Percentiles rank a stretch among this genome's conserved stretches.
Evolutionary conservation across 352 stramenopile species (phyloP).

Genomic region (Pythium phragmiticola): DNA sequence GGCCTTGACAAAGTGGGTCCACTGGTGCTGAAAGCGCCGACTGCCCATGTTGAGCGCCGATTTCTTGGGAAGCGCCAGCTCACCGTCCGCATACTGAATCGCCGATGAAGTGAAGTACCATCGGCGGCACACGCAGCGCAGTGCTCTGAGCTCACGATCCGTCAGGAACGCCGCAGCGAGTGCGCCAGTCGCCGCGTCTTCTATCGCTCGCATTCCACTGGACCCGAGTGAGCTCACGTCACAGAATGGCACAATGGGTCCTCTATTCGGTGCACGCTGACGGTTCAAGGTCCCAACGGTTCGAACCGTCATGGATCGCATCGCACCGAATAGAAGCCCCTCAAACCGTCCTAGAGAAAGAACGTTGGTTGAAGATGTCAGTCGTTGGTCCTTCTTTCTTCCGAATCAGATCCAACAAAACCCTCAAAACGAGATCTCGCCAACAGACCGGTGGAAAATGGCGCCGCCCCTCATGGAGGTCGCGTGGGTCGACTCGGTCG

Average conservation of each 20-base stretch:
- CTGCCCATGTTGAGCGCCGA: conserved; percentile 52
- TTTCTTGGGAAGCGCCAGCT: conserved; percentile 39
- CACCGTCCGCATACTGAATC: conserved; percentile 34
- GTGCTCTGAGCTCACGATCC: conserved; percentile 35
- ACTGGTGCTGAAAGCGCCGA: conserved; percentile 53
- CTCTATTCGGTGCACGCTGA: conserved; percentile 1
- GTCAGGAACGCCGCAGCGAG: conserved; percentile 39
- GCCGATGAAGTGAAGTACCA: conserved; percentile 58
- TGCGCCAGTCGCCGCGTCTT: conserved; percentile 6
- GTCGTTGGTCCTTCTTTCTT: background rate
- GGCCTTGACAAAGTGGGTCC: conserved; percentile 52
- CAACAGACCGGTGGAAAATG: background rate
- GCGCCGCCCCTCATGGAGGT: conserved; percentile 21
- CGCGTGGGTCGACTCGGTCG: conserved; percentile 17
- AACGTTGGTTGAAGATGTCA: conserved; percentile 1
- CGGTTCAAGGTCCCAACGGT: background rate
- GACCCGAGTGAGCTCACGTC: background rate
- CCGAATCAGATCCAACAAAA: background rate
- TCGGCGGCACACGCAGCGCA: conserved; percentile 48
- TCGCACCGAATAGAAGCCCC: no score
- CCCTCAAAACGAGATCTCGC: background rate
- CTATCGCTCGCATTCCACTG: conserved; percentile 2
- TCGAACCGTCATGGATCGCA: background rate
- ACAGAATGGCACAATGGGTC: conserved; percentile 2
- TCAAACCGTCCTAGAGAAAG: background rate